Percentiles rank a stretch among this genome's conserved stretches.
phyloP scores from a whole-genome alignment of 306 rosid species.

The Quercus bicolor region DNA sequence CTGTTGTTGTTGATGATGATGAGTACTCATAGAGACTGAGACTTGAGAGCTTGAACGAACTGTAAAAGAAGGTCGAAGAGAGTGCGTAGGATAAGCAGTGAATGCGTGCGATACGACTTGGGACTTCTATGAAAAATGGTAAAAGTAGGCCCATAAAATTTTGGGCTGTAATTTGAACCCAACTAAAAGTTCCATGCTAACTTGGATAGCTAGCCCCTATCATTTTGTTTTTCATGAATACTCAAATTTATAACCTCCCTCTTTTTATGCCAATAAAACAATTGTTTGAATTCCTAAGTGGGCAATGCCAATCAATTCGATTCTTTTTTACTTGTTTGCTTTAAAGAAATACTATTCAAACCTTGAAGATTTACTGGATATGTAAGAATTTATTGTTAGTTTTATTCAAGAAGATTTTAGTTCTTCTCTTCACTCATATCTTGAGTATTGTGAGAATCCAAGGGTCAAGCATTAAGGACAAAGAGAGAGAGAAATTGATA shows the following conservation, averaged over 20 bases:
- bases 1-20: not conserved
- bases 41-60: constrained; percentile 29
- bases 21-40: constrained; percentile 27
- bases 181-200: not conserved
- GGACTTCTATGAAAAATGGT: not conserved
- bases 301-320: not conserved
- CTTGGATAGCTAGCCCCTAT: not conserved
- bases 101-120: constrained; percentile 29
- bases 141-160: not conserved
- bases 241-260: not conserved
- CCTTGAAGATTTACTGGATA: not conserved
- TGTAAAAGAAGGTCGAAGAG: constrained; percentile 29
- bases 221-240: not conserved
- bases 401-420: not conserved
- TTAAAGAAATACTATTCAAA: not conserved
- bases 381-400: not conserved
- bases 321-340: too few relatives aligned
- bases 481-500: not conserved
- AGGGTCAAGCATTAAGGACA: not conserved
- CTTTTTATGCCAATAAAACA: not conserved
- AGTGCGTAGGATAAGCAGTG: constrained; percentile 39
- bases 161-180: not conserved
- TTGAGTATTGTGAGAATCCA: not conserved
- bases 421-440: not conserved
- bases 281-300: not conserved